Percentiles rank a stretch among this genome's conserved stretches.
phyloP scores from a whole-genome alignment of 2,329 filamentous ascomycete species.

The Paracoccidioides lutzii region DNA sequence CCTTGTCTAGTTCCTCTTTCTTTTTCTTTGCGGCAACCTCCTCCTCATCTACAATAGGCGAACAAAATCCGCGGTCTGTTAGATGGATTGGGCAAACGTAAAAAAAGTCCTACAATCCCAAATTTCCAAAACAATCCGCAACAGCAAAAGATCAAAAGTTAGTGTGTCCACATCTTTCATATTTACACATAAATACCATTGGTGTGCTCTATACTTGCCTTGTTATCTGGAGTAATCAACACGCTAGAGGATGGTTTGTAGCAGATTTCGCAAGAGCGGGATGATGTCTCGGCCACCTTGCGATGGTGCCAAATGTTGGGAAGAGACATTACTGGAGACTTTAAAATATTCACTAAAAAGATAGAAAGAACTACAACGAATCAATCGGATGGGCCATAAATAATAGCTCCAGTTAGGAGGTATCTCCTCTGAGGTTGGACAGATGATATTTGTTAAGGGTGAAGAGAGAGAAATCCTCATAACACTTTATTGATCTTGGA shows the following conservation, averaged over 20 bases:
- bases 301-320: slow-evolving; percentile 75
- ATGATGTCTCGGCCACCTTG: slow-evolving; percentile 69
- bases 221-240: slow-evolving; percentile 76
- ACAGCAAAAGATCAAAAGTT: neutral
- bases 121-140: neutral
- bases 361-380: neutral
- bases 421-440: neutral
- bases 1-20: slow-evolving; percentile 31
- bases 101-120: slow-evolving; percentile 69
- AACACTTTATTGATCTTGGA: no score
- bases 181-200: neutral
- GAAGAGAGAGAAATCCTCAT: no score
- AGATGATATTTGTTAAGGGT: neutral
- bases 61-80: slow-evolving; percentile 69
- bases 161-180: neutral
- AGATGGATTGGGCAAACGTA: slow-evolving; percentile 77
- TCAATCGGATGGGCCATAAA: neutral
- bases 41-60: slow-evolving; percentile 37
- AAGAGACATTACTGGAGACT: slow-evolving; percentile 28
- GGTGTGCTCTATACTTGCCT: slow-evolving; percentile 42
- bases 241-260: slow-evolving; percentile 79
- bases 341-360: neutral
- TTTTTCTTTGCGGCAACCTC: slow-evolving; percentile 31
- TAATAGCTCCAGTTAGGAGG: neutral
- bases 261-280: slow-evolving; percentile 81